Evolutionary conservation across 257 asterid species (phyloP), one percentile per base, ranked within the genome.

Genomic region (Ocimum tenuiflorum): DNA sequence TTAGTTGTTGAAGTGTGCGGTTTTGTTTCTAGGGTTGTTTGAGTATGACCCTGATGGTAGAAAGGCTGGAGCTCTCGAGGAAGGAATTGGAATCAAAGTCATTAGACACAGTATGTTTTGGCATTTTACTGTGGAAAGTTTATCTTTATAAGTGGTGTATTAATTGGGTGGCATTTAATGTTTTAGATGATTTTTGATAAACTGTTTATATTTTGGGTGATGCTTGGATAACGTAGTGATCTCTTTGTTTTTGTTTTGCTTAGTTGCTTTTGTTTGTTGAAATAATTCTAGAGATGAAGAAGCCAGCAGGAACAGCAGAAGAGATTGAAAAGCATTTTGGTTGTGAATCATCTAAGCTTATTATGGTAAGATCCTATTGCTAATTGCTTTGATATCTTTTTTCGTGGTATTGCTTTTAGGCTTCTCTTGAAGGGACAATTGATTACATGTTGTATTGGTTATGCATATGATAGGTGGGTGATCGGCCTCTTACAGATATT

Each of bases 261-360:
- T 43, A 8, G 49, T 41, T 61, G 56, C 11, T 70, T 71, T 65
- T 69, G 53, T 66, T 60, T 42, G 36, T 73, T 54, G 57, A 64
- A 71, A 18, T 54, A 22, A 73, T 23, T 60, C 11, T 57, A 94
- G 97, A 71, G 75, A 71, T 68, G 73, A 94, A 94, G 88, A 90
- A 94, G 76, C 97, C 99, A 9, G 92, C 86, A 12, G 99, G 99
- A 80, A 78, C 95, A 53, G 95, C 95, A 18, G 91, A 86, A 66
- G 99, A 94, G 73, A 81, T 90, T 64, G 99, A 88, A 78, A 83
- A 63, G 49, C 88, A 82, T 58, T 94, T 94, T 62, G 86, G 87
- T 39, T 94, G 92, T 70, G 94, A 94, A 79, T 81, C 96, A 12
- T 83, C 96, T 17, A 83, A 71, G 56, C 94, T 94, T 45, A 78